phyloP scores from a whole-genome alignment of 2,329 filamentous ascomycete genomes.

The Acrocalymma vagum region DNA sequence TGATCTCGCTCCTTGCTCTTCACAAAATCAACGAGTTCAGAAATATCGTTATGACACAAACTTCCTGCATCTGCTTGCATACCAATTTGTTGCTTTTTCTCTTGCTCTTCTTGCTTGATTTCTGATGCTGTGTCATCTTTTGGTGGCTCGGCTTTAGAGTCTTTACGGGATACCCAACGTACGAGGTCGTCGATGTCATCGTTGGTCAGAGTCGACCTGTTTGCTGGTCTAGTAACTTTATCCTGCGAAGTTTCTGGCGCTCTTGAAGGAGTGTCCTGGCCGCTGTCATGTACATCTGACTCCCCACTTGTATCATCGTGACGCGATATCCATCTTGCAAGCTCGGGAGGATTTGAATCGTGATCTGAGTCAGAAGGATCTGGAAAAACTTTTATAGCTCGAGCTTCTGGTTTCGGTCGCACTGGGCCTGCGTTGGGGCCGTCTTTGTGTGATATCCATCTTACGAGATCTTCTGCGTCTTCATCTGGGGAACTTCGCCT shows the following conservation, averaged over 20 bases:
- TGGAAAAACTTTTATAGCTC: slow-evolving; percentile 1
- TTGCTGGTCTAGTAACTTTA: slow-evolving; percentile 7
- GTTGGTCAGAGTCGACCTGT: slow-evolving; percentile 18
- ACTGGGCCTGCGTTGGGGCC: slow-evolving; percentile 30
- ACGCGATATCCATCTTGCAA: slow-evolving; percentile 27
- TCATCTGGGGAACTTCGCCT: slow-evolving; percentile 23
- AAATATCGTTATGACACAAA: slow-evolving; percentile 4
- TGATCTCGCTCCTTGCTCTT: too few relatives aligned
- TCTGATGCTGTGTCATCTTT: slow-evolving; percentile 3
- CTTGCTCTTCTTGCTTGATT: slow-evolving; percentile 2
- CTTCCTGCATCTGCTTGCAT: slow-evolving; percentile 2
- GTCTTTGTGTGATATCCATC: slow-evolving; percentile 32
- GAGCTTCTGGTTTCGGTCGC: slow-evolving; percentile 13
- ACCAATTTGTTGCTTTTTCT: neutral
- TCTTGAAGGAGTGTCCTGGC: slow-evolving; percentile 3
- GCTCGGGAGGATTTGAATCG: slow-evolving; percentile 33
- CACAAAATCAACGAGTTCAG: neutral
- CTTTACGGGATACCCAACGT: slow-evolving; percentile 31
- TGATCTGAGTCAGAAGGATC: slow-evolving; percentile 16
- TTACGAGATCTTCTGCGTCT: slow-evolving; percentile 30
- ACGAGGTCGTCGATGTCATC: slow-evolving; percentile 37
- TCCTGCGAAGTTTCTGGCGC: slow-evolving; percentile 8
- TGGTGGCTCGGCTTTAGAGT: slow-evolving; percentile 13
- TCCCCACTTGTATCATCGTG: slow-evolving; percentile 35
- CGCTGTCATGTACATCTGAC: slow-evolving; percentile 14